phyloP scores from a whole-genome alignment of 768 basidiomycete species.

The Termitomyces sp. region DNA sequence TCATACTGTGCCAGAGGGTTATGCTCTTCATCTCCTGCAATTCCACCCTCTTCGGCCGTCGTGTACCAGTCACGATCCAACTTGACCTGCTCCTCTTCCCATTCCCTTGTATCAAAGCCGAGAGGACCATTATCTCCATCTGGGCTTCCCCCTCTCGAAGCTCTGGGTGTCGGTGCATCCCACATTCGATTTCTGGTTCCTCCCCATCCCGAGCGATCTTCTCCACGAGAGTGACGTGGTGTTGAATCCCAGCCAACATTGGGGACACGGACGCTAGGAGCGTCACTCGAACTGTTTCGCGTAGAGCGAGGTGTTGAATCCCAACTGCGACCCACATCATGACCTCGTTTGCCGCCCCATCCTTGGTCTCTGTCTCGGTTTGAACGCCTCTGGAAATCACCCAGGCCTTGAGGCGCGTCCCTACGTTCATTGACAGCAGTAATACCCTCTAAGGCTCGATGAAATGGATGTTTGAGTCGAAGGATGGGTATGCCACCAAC shows the following conservation, averaged over 20 bases:
- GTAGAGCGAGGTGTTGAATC: constrained; percentile 61
- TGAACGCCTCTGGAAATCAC: constrained; percentile 89
- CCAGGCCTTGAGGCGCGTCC: constrained; percentile 74
- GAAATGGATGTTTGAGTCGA: neutral
- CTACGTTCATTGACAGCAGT: constrained; percentile 51
- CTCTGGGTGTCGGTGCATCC: constrained; percentile 84
- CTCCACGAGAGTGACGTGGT: constrained; percentile 54
- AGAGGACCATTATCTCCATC: constrained; percentile 63
- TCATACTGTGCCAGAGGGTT: constrained; percentile 94
- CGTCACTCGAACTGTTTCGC: constrained; percentile 38
- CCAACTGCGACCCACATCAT: constrained; percentile 37
- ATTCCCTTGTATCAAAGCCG: constrained; percentile 78
- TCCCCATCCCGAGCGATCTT: constrained; percentile 66
- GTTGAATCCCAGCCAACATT: constrained; percentile 96
- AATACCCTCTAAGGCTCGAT: constrained; percentile 59
- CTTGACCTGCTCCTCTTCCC: constrained; percentile 95
- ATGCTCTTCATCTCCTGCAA: constrained; percentile 87
- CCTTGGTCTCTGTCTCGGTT: constrained; percentile 68
- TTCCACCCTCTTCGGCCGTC: constrained; percentile 81
- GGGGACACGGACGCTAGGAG: constrained; percentile 84
- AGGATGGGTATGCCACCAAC: constrained; percentile 29
- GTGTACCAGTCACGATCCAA: constrained; percentile 97
- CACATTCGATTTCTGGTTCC: constrained; percentile 52
- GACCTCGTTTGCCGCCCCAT: constrained; percentile 41
- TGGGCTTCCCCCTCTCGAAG: constrained; percentile 61